Conservation (phyloP, 495 filamentous ascomycete genomes). For the Amniculicola lignicola region DNA sequence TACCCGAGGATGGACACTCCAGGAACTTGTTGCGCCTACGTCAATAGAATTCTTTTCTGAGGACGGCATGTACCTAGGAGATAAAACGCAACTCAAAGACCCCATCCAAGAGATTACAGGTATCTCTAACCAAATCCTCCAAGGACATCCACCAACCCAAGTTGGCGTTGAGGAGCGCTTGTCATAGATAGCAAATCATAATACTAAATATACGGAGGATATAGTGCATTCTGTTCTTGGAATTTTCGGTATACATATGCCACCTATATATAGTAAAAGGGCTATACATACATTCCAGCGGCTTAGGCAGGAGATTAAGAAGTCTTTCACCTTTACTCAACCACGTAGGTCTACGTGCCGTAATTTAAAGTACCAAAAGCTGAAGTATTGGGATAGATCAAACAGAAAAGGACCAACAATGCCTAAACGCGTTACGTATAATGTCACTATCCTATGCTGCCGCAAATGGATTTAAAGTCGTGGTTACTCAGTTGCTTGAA, state of each 20-base stretch:
- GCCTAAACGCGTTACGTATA: no score
- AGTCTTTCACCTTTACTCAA: no score
- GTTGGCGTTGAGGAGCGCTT: constrained; percentile 13
- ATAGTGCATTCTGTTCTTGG: constrained; percentile 14
- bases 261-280: no score
- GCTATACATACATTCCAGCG: no score
- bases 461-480: no score
- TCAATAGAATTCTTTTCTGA: neutral
- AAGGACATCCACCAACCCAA: neutral
- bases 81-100: neutral
- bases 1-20: constrained; percentile 16
- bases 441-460: no score
- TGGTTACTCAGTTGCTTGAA: no score
- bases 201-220: constrained; percentile 18
- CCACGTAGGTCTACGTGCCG: no score
- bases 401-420: no score
- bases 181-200: neutral
- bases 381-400: no score
- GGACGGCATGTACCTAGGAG: neutral
- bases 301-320: no score
- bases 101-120: neutral
- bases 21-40: neutral
- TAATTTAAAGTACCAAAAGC: no score
- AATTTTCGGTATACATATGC: neutral
- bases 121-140: neutral